Base-by-base conservation (phyloP, 352 stramenopile species). In the Phytophthora europaea region DNA sequence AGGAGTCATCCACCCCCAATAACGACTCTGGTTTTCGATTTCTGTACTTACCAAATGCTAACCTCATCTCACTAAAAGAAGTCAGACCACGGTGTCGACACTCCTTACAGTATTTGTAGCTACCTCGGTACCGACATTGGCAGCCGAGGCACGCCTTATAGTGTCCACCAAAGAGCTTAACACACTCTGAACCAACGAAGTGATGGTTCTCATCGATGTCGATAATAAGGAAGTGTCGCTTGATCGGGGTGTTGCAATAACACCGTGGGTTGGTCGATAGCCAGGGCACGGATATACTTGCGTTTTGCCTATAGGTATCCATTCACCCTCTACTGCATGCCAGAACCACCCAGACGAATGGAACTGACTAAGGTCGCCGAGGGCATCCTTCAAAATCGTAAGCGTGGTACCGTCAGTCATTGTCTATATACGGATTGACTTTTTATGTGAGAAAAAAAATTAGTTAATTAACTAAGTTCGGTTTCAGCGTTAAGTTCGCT, bases 231-330 rank as follows among this genome's bases (percentile, higher is more conserved):
- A 54, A 67, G 23, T 67, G 61, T 45, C 22, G 26, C 23, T 67
- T 58, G 23, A 67, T 67, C 0, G 61, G 61, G 7, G 61, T 67
- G 18, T 67, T 61, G 22, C 61, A 67, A 61, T 67, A 67, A 45
- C 61, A 67, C 18, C 48, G 34, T 4, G 40, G 20, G 12, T 36
- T 45, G 16, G 61, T 9, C 50, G 43, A 28, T 67, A 67, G n/a
- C 10, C 47, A 23, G 59, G 59, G 6, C 33, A 36, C 12, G 47
- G 60, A 48, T 66, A 66, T 6, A 66, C 15, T 52, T 66, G 20
- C 6, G 40, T 54, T n/a, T 64, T 64, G 3, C 36, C 26, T 31
- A 31, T 0, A 31, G 26, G 2, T 0, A 31, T 6, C 26, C 26
- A 31, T 31, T 31, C 18, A 31, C 38, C 9, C 34, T 64, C 33